These are phyloP conservation scores for Pugionium cornutum DNA, from an alignment of 345 rosid species.

Conservation along the genomic window DNA sequence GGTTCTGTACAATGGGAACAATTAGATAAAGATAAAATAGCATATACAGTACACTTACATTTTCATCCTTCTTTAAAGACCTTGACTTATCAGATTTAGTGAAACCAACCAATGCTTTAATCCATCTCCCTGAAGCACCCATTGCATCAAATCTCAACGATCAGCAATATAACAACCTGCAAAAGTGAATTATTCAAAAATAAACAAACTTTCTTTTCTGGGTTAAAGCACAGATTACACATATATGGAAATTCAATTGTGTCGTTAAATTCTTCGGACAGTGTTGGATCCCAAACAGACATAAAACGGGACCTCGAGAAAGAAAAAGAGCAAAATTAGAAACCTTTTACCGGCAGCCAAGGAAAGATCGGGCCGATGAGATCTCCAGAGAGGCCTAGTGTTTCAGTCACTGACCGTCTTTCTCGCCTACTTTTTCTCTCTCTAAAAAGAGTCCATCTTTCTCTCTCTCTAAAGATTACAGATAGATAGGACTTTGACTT, in stretches of 20 bases:
- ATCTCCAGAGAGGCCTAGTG: conserved; percentile 14
- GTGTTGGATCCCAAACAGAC: conserved; percentile 18
- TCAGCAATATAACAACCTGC: conserved; percentile 38
- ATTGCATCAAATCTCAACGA: conserved; percentile 39
- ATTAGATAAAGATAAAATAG: background rate
- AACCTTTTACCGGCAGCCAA: conserved; percentile 21
- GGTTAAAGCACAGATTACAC: background rate
- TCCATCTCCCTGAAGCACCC: conserved; percentile 98
- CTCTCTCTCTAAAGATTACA: background rate
- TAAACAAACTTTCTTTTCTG: too few species aligned
- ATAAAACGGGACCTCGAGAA: background rate
- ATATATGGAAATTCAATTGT: conserved; percentile 27
- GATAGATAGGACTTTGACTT: conserved; percentile 29
- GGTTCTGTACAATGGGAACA: background rate
- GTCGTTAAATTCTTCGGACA: conserved; percentile 9
- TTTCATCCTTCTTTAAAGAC: conserved; percentile 63
- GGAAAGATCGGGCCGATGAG: conserved; percentile 32
- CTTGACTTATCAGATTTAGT: conserved; percentile 73
- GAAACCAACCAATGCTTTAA: conserved; percentile 84
- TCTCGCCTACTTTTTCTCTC: conserved; percentile 24
- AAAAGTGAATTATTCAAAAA: background rate
- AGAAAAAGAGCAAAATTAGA: too few species aligned
- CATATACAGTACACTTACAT: conserved; percentile 47
- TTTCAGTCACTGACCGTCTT: conserved; percentile 27
- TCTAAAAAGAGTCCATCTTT: conserved; percentile 11